Evolutionary conservation across 164 flowering plant species (phyloP).

Genomic region (Magnolia sinica): DNA sequence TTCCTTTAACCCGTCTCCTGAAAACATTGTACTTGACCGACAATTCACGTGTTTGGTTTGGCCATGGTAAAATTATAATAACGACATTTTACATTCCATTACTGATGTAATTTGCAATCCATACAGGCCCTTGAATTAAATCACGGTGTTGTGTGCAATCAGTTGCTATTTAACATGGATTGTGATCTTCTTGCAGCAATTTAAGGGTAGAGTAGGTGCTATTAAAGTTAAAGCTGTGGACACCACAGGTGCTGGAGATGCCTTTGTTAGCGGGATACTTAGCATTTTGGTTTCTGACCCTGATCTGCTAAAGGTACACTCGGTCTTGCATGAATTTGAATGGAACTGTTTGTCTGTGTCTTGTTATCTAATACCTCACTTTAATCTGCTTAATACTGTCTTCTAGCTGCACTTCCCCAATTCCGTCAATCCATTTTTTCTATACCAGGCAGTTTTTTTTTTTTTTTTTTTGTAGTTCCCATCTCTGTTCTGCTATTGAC

Average conservation of each 20-base stretch:
- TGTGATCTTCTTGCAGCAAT: conserved; percentile 4
- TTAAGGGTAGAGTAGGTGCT: conserved; percentile 20
- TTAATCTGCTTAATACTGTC: neutral
- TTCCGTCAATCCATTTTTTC: neutral
- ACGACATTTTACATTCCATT: neutral
- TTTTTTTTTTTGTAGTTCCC: too few species aligned
- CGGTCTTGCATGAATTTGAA: neutral
- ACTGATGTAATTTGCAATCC: neutral
- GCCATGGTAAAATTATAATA: too few species aligned
- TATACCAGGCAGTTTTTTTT: too few species aligned
- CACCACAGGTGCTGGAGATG: conserved; percentile 84
- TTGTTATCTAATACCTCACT: neutral
- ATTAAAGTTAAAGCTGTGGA: conserved; percentile 27
- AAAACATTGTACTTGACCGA: too few species aligned
- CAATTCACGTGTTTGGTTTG: too few species aligned
- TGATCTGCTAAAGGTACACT: conserved; percentile 1
- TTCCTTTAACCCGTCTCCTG: too few species aligned
- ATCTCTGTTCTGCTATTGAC: too few species aligned
- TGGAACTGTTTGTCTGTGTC: neutral
- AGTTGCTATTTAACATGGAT: neutral
- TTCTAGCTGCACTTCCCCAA: neutral
- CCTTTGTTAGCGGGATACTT: conserved; percentile 66
- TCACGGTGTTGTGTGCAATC: neutral
- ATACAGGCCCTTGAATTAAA: neutral
- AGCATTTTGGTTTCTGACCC: conserved; percentile 24